Conservation (phyloP, 495 filamentous ascomycete species). For the Cetradonia linearis region DNA sequence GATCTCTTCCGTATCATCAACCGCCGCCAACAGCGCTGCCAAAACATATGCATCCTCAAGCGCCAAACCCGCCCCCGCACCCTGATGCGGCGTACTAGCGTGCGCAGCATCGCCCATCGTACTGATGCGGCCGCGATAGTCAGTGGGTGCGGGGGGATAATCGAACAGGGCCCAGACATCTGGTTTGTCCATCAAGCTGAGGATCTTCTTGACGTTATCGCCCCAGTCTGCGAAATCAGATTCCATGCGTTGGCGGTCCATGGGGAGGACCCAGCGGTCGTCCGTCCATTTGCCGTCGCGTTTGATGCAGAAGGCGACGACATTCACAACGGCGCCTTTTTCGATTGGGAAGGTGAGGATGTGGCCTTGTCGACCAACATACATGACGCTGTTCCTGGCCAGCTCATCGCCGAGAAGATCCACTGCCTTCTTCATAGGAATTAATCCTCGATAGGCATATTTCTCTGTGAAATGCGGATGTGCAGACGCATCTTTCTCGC, state of each 20-base stretch:
- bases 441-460: constrained; percentile 41
- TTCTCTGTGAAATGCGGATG: constrained; percentile 40
- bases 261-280: constrained; percentile 47
- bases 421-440: constrained; percentile 43
- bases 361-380: constrained; percentile 36
- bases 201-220: constrained; percentile 11
- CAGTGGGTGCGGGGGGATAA: constrained; percentile 37
- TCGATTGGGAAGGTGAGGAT: constrained; percentile 42
- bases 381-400: constrained; percentile 36
- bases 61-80: constrained; percentile 50
- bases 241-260: constrained; percentile 34
- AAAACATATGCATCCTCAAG: constrained; percentile 51
- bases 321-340: constrained; percentile 35
- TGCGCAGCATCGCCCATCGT: constrained; percentile 53
- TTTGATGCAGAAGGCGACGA: constrained; percentile 32
- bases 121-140: constrained; percentile 23
- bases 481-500: constrained; percentile 30
- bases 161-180: constrained; percentile 34
- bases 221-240: constrained; percentile 23
- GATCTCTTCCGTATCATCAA: constrained; percentile 5
- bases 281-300: constrained; percentile 22
- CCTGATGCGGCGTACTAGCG: constrained; percentile 51
- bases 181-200: constrained; percentile 18
- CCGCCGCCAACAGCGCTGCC: constrained; percentile 35
- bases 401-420: constrained; percentile 39